These are phyloP conservation scores for Allium sativum DNA, from an alignment of 106 monocot genomes.

Conservation along the genomic window DNA sequence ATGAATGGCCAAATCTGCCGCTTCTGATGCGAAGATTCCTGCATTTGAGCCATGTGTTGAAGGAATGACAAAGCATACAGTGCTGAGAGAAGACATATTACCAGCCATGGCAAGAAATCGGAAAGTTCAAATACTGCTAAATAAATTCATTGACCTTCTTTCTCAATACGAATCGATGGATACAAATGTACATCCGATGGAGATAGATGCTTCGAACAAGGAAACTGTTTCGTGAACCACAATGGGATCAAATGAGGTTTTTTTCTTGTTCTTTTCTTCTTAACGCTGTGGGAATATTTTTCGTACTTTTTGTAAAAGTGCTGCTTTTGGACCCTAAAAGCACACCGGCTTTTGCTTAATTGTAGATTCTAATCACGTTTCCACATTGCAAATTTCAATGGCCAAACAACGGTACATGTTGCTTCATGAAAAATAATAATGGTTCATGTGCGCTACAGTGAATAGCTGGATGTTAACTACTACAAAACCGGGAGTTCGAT, in stretches of 20 bases:
- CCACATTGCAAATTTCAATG: too few species aligned
- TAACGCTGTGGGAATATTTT: not conserved
- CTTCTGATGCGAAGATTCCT: slow-evolving; percentile 40
- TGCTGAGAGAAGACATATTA: slow-evolving; percentile 78
- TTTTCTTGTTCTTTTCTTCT: too few species aligned
- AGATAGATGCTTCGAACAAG: slow-evolving; percentile 7
- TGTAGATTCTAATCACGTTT: too few species aligned
- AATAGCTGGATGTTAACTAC: too few species aligned
- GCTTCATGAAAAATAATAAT: too few species aligned
- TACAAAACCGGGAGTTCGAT: too few species aligned
- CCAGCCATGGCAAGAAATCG: slow-evolving; percentile 93
- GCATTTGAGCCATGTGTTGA: slow-evolving; percentile 80
- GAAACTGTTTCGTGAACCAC: not conserved
- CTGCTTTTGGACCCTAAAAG: not conserved
- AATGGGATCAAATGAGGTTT: too few species aligned
- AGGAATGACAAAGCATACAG: slow-evolving; percentile 92
- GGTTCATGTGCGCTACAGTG: too few species aligned
- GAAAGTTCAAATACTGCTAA: slow-evolving; percentile 85
- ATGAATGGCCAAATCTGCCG: slow-evolving; percentile 46
- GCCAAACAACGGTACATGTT: too few species aligned
- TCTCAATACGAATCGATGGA: slow-evolving; percentile 48
- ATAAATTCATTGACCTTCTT: slow-evolving; percentile 90
- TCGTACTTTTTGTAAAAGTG: not conserved
- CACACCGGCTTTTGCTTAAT: not conserved
- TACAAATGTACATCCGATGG: slow-evolving; percentile 19